Evolutionary conservation across 1,139 yeast species (phyloP), one percentile per base, ranked within the genome.

Genomic region (Zygosaccharomyces pseudobailii): DNA sequence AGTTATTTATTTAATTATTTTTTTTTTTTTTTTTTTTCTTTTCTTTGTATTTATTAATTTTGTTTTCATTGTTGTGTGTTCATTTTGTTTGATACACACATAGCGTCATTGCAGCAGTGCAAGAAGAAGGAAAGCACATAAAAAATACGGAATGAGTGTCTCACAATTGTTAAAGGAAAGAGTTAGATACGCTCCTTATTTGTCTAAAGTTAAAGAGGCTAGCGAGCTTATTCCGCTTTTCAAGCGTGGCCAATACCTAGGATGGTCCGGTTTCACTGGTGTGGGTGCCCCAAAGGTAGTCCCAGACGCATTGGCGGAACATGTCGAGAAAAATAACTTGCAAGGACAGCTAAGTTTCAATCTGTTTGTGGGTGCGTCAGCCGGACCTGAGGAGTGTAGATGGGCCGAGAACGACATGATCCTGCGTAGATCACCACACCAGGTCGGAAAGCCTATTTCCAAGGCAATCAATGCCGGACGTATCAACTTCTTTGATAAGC

Each of bases 241-340:
- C 75, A 81, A 87, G 63, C 77, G 87, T 62, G 96, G 95, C 51
- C 95, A 89, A 67, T 88, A 87, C 66, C 71, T 92, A 38, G 98
- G 97, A 48, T 90, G 97, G 97, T 89, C 97, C 22, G 98, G 98
- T 41, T 92, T 92, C 74, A 90, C 98, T 31, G 97, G 97, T 62
- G 97, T 92, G 44, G 97, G 97, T 62, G 94, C 97, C 4, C 97
- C 98, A 55, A 92, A 92, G 69, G 96, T 80, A 20, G 77, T 92
- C 27, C 97, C 97, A 44, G 76, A 79, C 17, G 96, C 96, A 1
- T 69, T 92, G 46, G 95, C 87, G 22, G 84, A 87, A 55, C 90
- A 90, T 64, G 97, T 90, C 50, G 95, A 87, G 68, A 76, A 84
- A 62, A 85, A 90, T 72, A 79, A 82, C 59, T 75, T 92, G 55